A percentile compares a stretch with the other conserved stretches of the same genome.
Conservation (phyloP, 2,329 filamentous ascomycete species). For the Apiospora sp. region DNA sequence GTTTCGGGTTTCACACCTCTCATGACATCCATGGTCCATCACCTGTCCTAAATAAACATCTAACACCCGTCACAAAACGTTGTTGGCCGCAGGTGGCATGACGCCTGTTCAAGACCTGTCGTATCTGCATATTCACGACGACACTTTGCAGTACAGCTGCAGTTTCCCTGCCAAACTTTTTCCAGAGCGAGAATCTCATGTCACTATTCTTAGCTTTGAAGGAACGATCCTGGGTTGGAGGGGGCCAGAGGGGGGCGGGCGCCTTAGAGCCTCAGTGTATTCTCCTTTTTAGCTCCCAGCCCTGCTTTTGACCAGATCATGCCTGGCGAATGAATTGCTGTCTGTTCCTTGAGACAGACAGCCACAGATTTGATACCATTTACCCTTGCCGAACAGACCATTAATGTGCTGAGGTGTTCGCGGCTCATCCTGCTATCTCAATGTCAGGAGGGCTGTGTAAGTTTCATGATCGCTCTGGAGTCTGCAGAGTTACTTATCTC, state of each 20-base stretch:
- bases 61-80: slow-evolving; percentile 10
- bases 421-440: not conserved
- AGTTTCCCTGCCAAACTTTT: slow-evolving; percentile 5
- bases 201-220: not conserved
- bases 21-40: slow-evolving; percentile 12
- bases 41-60: slow-evolving; percentile 17
- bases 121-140: slow-evolving; percentile 7
- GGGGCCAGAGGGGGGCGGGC: not conserved
- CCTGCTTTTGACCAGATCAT: not conserved
- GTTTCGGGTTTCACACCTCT: slow-evolving; percentile 17
- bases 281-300: not conserved
- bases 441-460: not conserved
- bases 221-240: not conserved
- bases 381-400: not conserved
- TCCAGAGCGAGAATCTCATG: not conserved
- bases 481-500: not conserved
- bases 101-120: not conserved
- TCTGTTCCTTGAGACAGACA: not conserved
- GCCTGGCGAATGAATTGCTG: not conserved
- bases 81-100: not conserved
- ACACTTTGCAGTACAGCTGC: not conserved
- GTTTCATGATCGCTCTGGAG: not conserved
- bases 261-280: not conserved
- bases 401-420: not conserved
- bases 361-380: not conserved